Evolutionary conservation across 106 monocot genomes (phyloP), one percentile per base, ranked within the genome.

Genomic region (Iris macrosiphon): DNA sequence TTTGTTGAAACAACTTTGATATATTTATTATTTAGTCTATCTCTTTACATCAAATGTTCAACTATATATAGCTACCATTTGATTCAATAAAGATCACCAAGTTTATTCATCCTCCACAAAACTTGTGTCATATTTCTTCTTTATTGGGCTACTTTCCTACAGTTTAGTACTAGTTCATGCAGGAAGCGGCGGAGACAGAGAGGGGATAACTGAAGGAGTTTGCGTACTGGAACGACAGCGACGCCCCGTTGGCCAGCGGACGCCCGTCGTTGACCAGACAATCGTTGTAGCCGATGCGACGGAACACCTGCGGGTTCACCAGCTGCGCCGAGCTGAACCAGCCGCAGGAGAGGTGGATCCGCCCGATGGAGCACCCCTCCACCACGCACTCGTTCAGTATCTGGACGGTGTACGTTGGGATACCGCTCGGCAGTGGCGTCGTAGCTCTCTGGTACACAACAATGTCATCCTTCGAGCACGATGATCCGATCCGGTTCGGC

Each of bases 381-480:
- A n/a, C 38, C 40, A 43, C 14, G 66, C 73, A 60, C 53, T 30
- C 45, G 60, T 66, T 73, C 24, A 73, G 32, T 26, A 73, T 66
- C 53, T 73, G 51, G 12, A 73, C 73, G 4, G 73, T 66, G 53
- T 55, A 28, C 59, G 73, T n/a, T n/a, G n/a, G n/a, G n/a, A n/a
- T n/a, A n/a, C n/a, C n/a, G n/a, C n/a, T n/a, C n/a, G n/a, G n/a
- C 31, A 73, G 14, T 3, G 73, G 66, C 14, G 52, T 23, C 6
- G 73, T 73, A 27, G 57, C 52, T 29, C 53, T 31, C 53, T 66
- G 65, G 61, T 53, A 60, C 9, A 73, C 52, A 27, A 53, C 60
- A 9, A 73, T 50, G 66, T 73, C 73, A 29, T 73, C 73, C 33
- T 66, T 66, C 21, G 40, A n/a, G n/a, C n/a, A n/a, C n/a, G n/a